These are phyloP conservation scores for Phytopythium montanum DNA, from an alignment of 352 stramenopile species.

Conservation along the genomic window DNA sequence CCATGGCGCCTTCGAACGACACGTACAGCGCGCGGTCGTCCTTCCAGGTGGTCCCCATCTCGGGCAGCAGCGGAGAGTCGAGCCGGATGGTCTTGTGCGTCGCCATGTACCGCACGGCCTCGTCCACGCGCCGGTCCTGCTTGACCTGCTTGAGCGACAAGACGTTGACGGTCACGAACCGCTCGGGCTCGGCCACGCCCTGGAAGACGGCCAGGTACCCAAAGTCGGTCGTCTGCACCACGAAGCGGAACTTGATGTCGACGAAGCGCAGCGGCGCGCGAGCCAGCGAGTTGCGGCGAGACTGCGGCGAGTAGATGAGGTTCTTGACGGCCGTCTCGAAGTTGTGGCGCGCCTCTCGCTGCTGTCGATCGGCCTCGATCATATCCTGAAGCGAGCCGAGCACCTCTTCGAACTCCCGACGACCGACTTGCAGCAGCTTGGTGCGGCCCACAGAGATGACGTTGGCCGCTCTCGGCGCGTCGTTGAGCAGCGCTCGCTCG, in stretches of 20 bases:
- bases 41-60: constrained; percentile 77
- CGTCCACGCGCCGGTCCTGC: constrained; percentile 62
- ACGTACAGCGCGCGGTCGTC: constrained; percentile 79
- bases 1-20: constrained; percentile 68
- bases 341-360: constrained; percentile 76
- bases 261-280: constrained; percentile 42
- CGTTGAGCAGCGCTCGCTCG: constrained; percentile 80
- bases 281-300: constrained; percentile 47
- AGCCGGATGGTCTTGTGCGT: constrained; percentile 65
- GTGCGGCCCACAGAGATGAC: constrained; percentile 88
- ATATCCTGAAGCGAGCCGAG: constrained; percentile 92
- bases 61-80: constrained; percentile 61
- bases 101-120: constrained; percentile 66
- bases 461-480: constrained; percentile 91
- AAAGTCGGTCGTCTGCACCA: constrained; percentile 74
- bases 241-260: constrained; percentile 68
- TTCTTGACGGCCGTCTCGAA: constrained; percentile 86
- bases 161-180: constrained; percentile 76
- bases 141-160: constrained; percentile 72
- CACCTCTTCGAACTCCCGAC: constrained; percentile 95
- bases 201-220: constrained; percentile 74
- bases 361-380: constrained; percentile 78
- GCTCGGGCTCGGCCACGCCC: constrained; percentile 47
- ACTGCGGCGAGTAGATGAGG: constrained; percentile 58
- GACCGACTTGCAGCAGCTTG: constrained; percentile 88